Percentiles rank a stretch among this genome's conserved stretches.
Evolutionary conservation across 495 filamentous ascomycete species (phyloP).

Genomic region (Penicillium crystallinum): DNA sequence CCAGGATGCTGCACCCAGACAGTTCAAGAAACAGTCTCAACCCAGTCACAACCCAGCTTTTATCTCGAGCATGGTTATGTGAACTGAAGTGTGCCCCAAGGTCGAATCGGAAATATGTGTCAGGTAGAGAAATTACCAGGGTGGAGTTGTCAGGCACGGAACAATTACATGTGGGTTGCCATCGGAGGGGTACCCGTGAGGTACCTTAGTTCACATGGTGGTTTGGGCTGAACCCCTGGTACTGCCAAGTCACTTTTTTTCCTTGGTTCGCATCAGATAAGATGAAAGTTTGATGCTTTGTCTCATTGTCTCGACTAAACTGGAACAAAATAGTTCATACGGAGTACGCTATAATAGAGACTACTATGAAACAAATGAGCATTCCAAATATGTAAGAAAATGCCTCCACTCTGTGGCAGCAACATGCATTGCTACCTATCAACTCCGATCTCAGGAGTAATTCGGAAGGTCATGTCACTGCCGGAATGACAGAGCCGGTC

Average conservation of each 20-base stretch:
- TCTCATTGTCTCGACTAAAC: not conserved
- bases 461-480: not conserved
- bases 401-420: not conserved
- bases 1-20: constrained; percentile 2
- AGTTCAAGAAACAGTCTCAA: not conserved
- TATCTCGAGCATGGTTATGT: too few relatives aligned
- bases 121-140: not conserved
- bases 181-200: not conserved
- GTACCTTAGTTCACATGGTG: not conserved
- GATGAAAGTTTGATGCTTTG: constrained; percentile 9
- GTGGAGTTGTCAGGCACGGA: constrained; percentile 10
- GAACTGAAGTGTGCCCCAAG: not conserved
- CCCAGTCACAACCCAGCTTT: not conserved
- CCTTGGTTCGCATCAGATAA: constrained; percentile 22
- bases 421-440: constrained; percentile 1
- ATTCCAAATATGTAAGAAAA: not conserved
- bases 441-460: not conserved
- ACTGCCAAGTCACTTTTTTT: constrained; percentile 6
- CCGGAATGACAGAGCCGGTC: not conserved
- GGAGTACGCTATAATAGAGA: too few relatives aligned
- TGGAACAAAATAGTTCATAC: too few relatives aligned
- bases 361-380: too few relatives aligned
- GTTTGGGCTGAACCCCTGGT: not conserved
- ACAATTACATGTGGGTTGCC: not conserved
- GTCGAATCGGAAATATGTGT: not conserved